phyloP scores from a whole-genome alignment of 306 rosid genomes.

The Ochetophila trinervis region DNA sequence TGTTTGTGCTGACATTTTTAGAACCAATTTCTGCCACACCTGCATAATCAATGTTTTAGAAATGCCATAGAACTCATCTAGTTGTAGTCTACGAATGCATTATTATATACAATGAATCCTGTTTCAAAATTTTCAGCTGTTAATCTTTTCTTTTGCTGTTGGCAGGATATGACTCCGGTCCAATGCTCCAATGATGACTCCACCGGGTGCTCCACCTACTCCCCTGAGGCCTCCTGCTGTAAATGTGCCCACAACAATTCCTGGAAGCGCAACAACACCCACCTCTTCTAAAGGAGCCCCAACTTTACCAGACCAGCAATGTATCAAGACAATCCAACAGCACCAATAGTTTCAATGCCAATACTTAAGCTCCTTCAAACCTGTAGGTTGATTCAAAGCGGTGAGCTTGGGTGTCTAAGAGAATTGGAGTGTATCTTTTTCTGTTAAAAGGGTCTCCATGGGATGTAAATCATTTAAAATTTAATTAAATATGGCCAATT shows the following conservation, averaged over 20 bases:
- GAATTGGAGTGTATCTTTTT: too few species aligned
- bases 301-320: conserved; percentile 13
- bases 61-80: neutral
- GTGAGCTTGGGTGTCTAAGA: conserved; percentile 10
- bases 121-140: neutral
- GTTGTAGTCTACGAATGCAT: neutral
- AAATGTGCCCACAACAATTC: conserved; percentile 31
- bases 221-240: conserved; percentile 39
- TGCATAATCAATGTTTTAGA: neutral
- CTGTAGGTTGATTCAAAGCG: conserved; percentile 27
- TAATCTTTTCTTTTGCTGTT: neutral
- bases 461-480: neutral
- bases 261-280: conserved; percentile 35
- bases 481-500: neutral
- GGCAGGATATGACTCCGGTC: conserved; percentile 35
- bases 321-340: conserved; percentile 45
- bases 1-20: too few species aligned
- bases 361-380: conserved; percentile 35
- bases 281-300: conserved; percentile 37
- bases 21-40: too few species aligned
- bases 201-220: conserved; percentile 39
- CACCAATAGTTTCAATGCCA: conserved; percentile 39
- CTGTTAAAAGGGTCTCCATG: neutral
- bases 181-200: conserved; percentile 52
- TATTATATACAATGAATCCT: neutral